Evolutionary conservation across 108 stramenopile species (phyloP).

Genomic region (Skeletonema marinoi): DNA sequence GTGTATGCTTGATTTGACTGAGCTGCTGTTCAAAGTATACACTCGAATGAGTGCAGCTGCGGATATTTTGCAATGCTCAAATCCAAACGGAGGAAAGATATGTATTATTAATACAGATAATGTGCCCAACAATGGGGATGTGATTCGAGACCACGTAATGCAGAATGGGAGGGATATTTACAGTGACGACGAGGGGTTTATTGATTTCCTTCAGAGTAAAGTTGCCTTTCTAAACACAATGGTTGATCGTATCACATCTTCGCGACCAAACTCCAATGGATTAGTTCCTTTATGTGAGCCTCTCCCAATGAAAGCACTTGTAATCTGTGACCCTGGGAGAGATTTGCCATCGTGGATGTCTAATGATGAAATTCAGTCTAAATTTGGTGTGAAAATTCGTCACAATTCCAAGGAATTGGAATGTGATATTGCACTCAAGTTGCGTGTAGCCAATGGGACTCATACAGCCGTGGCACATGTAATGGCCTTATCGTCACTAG

Average conservation of each 20-base stretch:
- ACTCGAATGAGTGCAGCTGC: background rate
- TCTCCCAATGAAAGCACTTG: constrained; percentile 81
- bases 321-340: constrained; percentile 62
- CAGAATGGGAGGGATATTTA: constrained; percentile 38
- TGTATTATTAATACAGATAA: constrained; percentile 89
- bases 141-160: constrained; percentile 66
- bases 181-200: constrained; percentile 15
- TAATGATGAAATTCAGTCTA: constrained; percentile 14
- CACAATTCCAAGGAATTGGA: constrained; percentile 53
- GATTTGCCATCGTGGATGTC: constrained; percentile 56
- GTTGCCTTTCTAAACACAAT: constrained; percentile 86
- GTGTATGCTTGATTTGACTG: constrained; percentile 74
- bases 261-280: constrained; percentile 52
- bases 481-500: constrained; percentile 70
- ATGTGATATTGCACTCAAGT: constrained; percentile 81
- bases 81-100: constrained; percentile 40
- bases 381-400: constrained; percentile 48
- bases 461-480: constrained; percentile 89
- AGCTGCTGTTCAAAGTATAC: constrained; percentile 39
- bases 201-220: constrained; percentile 47
- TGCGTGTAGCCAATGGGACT: constrained; percentile 90
- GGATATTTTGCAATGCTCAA: constrained; percentile 13
- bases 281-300: constrained; percentile 84
- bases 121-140: constrained; percentile 82
- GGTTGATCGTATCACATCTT: constrained; percentile 92